Conservation (phyloP, 441 rosid genomes). For the Daphne laureola region DNA sequence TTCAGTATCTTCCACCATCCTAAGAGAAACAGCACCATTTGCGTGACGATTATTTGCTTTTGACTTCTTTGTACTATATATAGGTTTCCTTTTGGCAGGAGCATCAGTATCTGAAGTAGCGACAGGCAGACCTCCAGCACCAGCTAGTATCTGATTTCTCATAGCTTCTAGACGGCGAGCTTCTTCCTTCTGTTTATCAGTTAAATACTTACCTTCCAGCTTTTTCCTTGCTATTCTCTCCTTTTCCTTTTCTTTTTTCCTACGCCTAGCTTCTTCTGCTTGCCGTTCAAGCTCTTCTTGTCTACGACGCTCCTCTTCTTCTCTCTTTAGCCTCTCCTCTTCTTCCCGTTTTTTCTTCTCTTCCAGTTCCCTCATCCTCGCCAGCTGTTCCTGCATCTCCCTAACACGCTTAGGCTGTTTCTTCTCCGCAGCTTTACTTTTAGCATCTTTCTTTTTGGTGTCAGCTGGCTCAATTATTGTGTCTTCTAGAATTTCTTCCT, state of each 20-base stretch:
- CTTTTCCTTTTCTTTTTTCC: constrained; percentile 84
- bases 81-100: constrained; percentile 65
- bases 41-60: constrained; percentile 56
- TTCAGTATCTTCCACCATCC: constrained; percentile 38
- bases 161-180: constrained; percentile 80
- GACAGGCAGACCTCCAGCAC: constrained; percentile 40
- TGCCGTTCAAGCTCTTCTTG: constrained; percentile 90
- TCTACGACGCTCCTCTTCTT: constrained; percentile 80
- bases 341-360: constrained; percentile 83
- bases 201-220: constrained; percentile 83
- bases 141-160: constrained; percentile 75
- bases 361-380: constrained; percentile 71
- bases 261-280: constrained; percentile 92
- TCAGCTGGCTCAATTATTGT: constrained; percentile 34
- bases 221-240: constrained; percentile 80
- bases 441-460: constrained; percentile 62
- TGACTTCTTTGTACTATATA: constrained; percentile 70
- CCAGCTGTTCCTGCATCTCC: constrained; percentile 94
- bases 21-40: constrained; percentile 45
- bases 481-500: constrained; percentile 53
- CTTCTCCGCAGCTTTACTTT: constrained; percentile 78
- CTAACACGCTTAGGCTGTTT: constrained; percentile 89
- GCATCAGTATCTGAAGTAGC: constrained; percentile 41
- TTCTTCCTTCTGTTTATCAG: constrained; percentile 88
- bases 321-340: constrained; percentile 80